Conservation (phyloP, 805 yeast genomes). For the Kodamaea kaohsiungensis region DNA sequence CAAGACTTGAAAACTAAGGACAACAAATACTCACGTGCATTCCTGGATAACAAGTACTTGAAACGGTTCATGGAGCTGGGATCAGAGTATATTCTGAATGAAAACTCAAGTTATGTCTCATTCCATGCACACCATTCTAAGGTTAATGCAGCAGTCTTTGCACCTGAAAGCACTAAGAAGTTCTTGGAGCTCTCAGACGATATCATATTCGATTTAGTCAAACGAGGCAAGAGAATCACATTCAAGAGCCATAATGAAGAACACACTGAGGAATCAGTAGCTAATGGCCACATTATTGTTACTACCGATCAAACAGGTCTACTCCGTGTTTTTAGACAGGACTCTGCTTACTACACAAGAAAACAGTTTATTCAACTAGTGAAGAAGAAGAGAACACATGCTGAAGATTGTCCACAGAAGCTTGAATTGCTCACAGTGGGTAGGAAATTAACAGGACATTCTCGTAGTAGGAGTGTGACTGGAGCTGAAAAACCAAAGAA, state of each 20-base stretch:
- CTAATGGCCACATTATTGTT: conserved; percentile 56
- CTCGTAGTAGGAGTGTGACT: background rate
- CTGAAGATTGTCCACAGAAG: background rate
- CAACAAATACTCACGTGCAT: conserved; percentile 26
- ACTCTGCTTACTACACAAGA: conserved; percentile 53
- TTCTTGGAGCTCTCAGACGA: conserved; percentile 75
- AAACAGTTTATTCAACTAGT: conserved; percentile 21
- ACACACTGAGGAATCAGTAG: conserved; percentile 11
- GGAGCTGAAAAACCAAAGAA: background rate
- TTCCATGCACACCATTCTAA: conserved; percentile 76
- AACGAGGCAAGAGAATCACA: conserved; percentile 21
- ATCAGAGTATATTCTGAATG: conserved; percentile 35
- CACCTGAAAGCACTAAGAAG: conserved; percentile 68
- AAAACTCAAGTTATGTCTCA: conserved; percentile 62
- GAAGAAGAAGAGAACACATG: conserved; percentile 4
- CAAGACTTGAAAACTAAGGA: conserved; percentile 32
- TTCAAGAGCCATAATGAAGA: conserved; percentile 8
- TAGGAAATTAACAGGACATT: background rate
- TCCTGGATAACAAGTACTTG: conserved; percentile 30
- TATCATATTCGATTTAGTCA: conserved; percentile 64
- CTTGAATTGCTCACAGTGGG: background rate
- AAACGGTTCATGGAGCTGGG: conserved; percentile 29
- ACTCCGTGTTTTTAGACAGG: conserved; percentile 79
- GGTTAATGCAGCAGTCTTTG: conserved; percentile 76
- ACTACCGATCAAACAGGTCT: conserved; percentile 75